Conservation (phyloP, 108 stramenopile species). For the Nitzschia sp. region DNA sequence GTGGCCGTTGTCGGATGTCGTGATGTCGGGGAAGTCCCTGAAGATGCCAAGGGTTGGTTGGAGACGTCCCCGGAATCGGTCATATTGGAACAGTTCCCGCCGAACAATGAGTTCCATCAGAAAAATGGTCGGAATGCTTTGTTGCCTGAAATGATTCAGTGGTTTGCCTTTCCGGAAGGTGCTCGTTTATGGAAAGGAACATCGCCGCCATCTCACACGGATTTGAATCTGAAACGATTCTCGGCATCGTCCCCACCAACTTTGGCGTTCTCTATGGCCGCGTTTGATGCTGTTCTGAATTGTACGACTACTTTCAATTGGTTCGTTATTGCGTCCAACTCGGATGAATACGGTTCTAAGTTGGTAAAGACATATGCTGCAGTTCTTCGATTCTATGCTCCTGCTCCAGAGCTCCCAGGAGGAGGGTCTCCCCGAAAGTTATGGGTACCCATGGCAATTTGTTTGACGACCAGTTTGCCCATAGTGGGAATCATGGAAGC, state of each 20-base stretch:
- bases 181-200: constrained; percentile 76
- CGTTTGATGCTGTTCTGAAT: constrained; percentile 78
- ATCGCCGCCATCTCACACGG: constrained; percentile 63
- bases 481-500: constrained; percentile 82
- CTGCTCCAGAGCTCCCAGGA: constrained; percentile 49
- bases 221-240: constrained; percentile 70
- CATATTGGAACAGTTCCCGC: constrained; percentile 79
- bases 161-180: constrained; percentile 89
- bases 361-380: constrained; percentile 79
- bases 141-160: constrained; percentile 73
- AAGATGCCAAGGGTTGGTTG: constrained; percentile 81
- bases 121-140: constrained; percentile 54
- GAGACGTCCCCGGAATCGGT: constrained; percentile 73
- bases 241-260: constrained; percentile 58
- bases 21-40: constrained; percentile 74
- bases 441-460: constrained; percentile 85
- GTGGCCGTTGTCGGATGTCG: constrained; percentile 70
- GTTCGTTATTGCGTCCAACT: constrained; percentile 83
- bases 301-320: constrained; percentile 83
- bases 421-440: constrained; percentile 41
- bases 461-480: constrained; percentile 68
- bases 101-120: constrained; percentile 67
- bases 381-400: constrained; percentile 79
- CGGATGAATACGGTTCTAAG: constrained; percentile 77
- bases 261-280: constrained; percentile 51